Evolutionary conservation across 768 basidiomycete species (phyloP), one percentile per base, ranked within the genome.

Genomic region (Xerocomus potaroensis): DNA sequence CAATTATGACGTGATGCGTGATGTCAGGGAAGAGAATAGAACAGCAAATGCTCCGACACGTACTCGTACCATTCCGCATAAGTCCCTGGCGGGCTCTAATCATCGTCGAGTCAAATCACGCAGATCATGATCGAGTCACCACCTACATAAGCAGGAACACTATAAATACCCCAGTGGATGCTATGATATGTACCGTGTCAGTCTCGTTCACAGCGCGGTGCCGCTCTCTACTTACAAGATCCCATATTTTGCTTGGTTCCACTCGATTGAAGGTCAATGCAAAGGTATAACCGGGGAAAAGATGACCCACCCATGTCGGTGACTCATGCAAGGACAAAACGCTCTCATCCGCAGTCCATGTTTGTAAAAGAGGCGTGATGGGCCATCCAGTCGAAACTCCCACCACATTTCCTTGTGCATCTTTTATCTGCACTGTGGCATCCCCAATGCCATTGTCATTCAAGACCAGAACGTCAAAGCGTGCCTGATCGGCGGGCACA

Each of bases 61-160:
- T 57, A 77, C 76, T 73, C 60, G 48, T 80, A 81, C 78, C 79
- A 81, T 57, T 81, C 80, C 0, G 76, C 72, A 49, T 80, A 79
- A 10, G 54, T 50, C 12, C 54, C 56, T 0, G 63, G 60, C 2
- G 73, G 70, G 11, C 67, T 72, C 75, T 76, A 42, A 27, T 42
- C 11, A 15, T n/a, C n/a, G n/a, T n/a, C n/a, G n/a, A n/a, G n/a
- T n/a, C n/a, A n/a, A n/a, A n/a, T 16, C 37, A 24, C 14, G 43
- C 46, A 27, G 49, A 41, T n/a, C 43, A 26, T 10, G 14, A 9
- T 8, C 8, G 32, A 6, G 14, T 14, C 10, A 24, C 18, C 10
- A 43, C 60, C 29, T 41, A 64, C 64, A 65, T 68, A 78, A 30
- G 75, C 76, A 8, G 75, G 75, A 35, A 68, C 67, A 34, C 74